phyloP scores from a whole-genome alignment of 163 green algal genomes.

The Volvox carteri region DNA sequence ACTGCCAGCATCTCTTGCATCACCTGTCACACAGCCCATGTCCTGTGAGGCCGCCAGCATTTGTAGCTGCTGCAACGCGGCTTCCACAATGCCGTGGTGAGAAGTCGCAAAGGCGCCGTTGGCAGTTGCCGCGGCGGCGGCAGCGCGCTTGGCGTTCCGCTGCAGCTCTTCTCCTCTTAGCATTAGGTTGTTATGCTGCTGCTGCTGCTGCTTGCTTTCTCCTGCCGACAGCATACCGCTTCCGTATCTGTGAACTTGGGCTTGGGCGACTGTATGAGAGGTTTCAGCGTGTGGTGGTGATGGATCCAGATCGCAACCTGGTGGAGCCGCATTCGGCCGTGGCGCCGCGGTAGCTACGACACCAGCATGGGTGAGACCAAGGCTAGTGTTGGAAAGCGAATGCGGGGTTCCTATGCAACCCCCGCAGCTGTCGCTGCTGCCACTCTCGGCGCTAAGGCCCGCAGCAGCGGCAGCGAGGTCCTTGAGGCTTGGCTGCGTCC shows the following conservation, averaged over 20 bases:
- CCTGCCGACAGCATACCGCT: neutral
- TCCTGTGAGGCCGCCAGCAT: neutral
- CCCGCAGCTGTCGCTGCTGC: slow-evolving; percentile 18
- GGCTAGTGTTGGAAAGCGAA: neutral
- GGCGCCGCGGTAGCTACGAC: neutral
- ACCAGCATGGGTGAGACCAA: neutral
- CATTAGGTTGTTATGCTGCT: too few relatives aligned
- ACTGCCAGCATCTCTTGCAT: neutral
- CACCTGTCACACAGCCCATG: neutral
- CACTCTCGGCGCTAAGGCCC: neutral
- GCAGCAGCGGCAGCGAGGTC: neutral
- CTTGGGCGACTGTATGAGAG: neutral
- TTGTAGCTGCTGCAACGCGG: neutral
- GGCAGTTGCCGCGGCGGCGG: neutral
- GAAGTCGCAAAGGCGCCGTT: neutral
- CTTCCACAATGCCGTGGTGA: neutral
- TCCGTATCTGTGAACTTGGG: neutral
- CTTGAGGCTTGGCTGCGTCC: neutral
- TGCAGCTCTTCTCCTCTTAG: neutral
- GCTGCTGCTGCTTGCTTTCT: neutral
- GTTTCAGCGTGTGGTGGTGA: neutral
- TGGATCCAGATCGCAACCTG: neutral
- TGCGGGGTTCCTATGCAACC: neutral
- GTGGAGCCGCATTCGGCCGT: neutral
- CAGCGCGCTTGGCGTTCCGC: neutral